Conservation (phyloP, 768 basidiomycete genomes). For the Podaxis mareebaensis region DNA sequence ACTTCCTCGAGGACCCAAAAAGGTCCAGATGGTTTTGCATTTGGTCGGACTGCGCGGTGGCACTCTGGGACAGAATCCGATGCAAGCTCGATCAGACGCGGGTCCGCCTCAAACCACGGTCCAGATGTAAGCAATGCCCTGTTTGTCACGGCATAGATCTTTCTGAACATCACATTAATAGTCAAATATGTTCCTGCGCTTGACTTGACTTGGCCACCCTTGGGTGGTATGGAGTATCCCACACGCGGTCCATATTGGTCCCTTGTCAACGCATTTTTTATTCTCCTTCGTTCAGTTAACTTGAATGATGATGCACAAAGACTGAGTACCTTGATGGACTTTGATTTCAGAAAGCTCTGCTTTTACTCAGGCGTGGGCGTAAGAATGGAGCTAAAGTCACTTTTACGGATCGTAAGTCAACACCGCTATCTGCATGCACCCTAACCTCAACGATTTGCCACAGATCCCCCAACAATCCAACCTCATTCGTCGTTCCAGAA, state of each 20-base stretch:
- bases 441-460: neutral
- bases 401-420: neutral
- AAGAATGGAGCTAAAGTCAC: too few relatives aligned
- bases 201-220: neutral
- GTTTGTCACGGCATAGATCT: neutral
- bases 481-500: neutral
- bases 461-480: neutral
- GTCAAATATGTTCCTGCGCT: neutral
- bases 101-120: neutral
- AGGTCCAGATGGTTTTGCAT: neutral
- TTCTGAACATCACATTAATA: neutral
- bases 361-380: neutral
- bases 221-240: too few relatives aligned
- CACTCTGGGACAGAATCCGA: neutral
- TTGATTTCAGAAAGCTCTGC: neutral
- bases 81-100: neutral
- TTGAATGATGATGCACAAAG: neutral
- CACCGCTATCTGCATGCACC: neutral
- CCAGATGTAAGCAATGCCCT: neutral
- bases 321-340: neutral
- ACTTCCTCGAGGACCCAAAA: neutral
- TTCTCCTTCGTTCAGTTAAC: neutral
- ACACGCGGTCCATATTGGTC: too few relatives aligned
- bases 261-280: neutral
- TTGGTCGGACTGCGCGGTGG: neutral